Evolutionary conservation across 208 protist genomes (phyloP).

Genomic region (Trichomonas tenax): DNA sequence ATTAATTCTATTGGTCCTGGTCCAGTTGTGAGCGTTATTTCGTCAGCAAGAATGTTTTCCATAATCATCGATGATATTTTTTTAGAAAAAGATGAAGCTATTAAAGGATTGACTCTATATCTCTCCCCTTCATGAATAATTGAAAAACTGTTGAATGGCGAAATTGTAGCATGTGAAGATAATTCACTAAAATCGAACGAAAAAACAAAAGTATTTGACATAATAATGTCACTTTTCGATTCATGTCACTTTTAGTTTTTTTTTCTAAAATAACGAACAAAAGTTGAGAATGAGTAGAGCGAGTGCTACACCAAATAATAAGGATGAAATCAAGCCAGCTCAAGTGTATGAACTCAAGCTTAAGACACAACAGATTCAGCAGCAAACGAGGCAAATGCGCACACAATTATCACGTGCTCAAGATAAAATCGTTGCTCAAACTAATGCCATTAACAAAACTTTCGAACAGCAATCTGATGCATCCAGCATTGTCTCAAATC

Average conservation of each 20-base stretch:
- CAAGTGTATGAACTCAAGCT: background rate
- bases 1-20: background rate
- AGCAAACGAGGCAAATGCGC: background rate
- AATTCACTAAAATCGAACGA: background rate
- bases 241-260: background rate
- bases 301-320: background rate
- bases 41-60: background rate
- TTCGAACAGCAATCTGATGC: background rate
- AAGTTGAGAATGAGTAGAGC: background rate
- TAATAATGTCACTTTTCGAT: background rate
- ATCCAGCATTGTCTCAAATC: background rate
- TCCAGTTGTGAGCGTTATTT: background rate
- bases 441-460: background rate
- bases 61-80: background rate
- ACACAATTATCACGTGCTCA: background rate
- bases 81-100: background rate
- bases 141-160: background rate
- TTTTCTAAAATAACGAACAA: background rate
- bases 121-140: background rate
- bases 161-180: background rate
- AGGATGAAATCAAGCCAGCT: background rate
- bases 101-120: background rate
- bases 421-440: background rate
- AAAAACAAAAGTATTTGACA: background rate
- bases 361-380: background rate